phyloP scores from a whole-genome alignment of 2,329 filamentous ascomycete genomes.

The Ceratocystis cubensis region DNA sequence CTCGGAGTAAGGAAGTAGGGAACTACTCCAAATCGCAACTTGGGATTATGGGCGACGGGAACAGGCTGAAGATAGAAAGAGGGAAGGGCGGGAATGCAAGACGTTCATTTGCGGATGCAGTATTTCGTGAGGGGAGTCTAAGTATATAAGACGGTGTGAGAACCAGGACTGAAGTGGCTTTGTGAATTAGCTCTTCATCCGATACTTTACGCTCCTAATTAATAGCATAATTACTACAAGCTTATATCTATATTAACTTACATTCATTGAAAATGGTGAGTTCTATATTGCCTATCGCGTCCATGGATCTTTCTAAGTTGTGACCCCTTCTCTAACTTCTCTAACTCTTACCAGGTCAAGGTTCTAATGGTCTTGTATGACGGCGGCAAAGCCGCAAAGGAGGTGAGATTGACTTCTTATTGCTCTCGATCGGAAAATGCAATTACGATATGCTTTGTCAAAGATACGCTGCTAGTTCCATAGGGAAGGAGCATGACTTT shows the following conservation, averaged over 20 bases:
- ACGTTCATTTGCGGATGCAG: background rate
- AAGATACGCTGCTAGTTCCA: background rate
- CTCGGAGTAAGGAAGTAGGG: background rate
- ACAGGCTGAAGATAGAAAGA: background rate
- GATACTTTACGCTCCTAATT: background rate
- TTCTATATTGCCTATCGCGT: background rate
- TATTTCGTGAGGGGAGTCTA: background rate
- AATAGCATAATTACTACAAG: background rate
- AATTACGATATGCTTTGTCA: background rate
- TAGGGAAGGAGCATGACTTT: background rate
- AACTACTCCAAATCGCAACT: background rate
- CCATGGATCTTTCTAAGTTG: background rate
- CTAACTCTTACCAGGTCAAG: constrained; percentile 55
- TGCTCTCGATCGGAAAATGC: background rate
- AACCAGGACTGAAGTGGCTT: background rate
- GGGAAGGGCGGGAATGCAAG: background rate
- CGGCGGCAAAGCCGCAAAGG: constrained; percentile 73
- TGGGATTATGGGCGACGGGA: background rate
- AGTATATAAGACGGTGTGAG: background rate
- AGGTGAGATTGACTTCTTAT: constrained; percentile 43
- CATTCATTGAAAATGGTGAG: constrained; percentile 12
- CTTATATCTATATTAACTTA: background rate
- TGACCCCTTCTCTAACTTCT: background rate
- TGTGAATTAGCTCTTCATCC: background rate
- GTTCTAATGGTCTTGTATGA: constrained; percentile 91